phyloP scores from a whole-genome alignment of 2,329 filamentous ascomycete genomes.

The Penicillium thymicola region DNA sequence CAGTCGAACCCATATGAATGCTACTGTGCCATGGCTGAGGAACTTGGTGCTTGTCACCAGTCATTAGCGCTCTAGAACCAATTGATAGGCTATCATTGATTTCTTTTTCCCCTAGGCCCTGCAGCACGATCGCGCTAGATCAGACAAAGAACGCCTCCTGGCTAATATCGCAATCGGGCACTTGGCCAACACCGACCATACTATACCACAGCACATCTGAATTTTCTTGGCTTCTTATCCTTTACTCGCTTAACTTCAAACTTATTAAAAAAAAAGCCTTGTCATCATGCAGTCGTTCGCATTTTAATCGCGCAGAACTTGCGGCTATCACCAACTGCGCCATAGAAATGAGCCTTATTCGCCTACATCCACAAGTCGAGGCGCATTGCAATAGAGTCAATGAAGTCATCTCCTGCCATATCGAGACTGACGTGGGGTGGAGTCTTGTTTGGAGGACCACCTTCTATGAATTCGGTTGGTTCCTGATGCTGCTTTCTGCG shows the following conservation, averaged over 20 bases:
- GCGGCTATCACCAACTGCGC: conserved; percentile 32
- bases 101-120: background rate
- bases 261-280: background rate
- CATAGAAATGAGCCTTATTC: conserved; percentile 12
- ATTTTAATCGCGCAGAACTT: conserved; percentile 5
- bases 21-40: background rate
- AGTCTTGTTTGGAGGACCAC: background rate
- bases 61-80: conserved; percentile 5
- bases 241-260: background rate
- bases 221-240: background rate
- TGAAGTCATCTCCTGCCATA: background rate
- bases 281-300: conserved; percentile 8
- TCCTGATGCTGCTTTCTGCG: background rate
- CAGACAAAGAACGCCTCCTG: background rate
- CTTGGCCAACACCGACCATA: conserved; percentile 1
- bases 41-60: conserved; percentile 7
- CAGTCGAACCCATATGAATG: conserved; percentile 1
- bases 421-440: background rate
- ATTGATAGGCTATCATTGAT: conserved; percentile 21
- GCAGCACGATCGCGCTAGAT: conserved; percentile 6
- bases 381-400: background rate
- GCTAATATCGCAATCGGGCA: conserved; percentile 3
- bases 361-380: background rate
- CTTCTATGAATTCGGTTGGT: background rate
- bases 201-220: background rate